Evolutionary conservation across 805 yeast species (phyloP).

Genomic region (Lipomyces chichibuensis): DNA sequence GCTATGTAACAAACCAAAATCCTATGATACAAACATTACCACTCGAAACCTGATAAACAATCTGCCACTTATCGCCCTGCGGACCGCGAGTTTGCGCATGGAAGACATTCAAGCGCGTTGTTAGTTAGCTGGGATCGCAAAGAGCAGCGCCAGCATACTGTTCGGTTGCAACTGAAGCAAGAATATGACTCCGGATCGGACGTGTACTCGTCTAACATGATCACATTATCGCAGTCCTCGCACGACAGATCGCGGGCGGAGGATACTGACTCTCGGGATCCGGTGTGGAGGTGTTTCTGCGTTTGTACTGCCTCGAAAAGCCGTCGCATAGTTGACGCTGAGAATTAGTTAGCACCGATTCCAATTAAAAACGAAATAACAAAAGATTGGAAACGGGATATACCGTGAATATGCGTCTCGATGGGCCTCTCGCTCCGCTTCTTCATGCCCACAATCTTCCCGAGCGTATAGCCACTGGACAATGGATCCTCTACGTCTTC

Average conservation of each 20-base stretch:
- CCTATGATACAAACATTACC: background rate
- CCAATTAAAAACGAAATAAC: background rate
- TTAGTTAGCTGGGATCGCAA: conserved; percentile 25
- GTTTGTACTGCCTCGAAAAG: conserved; percentile 2
- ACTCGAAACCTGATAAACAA: background rate
- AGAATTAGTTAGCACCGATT: background rate
- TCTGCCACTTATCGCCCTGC: background rate
- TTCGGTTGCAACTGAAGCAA: conserved; percentile 29
- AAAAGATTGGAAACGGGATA: background rate
- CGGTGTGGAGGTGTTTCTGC: background rate
- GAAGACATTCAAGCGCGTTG: conserved; percentile 29
- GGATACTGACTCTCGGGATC: background rate
- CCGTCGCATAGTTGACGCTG: conserved; percentile 4
- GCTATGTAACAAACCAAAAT: background rate
- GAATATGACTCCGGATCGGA: conserved; percentile 30
- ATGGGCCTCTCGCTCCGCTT: conserved; percentile 27
- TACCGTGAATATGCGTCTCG: conserved; percentile 31
- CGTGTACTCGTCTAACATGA: conserved; percentile 30
- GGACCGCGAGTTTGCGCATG: conserved; percentile 27
- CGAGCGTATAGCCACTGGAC: background rate
- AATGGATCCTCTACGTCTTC: background rate
- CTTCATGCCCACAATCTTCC: conserved; percentile 15
- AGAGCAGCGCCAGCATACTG: conserved; percentile 37
- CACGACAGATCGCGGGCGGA: conserved; percentile 21
- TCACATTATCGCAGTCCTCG: conserved; percentile 35